Evolutionary conservation across 192 early-diverging fungal species (phyloP), one percentile per base, ranked within the genome.

Genomic region (Podila epicladia): DNA sequence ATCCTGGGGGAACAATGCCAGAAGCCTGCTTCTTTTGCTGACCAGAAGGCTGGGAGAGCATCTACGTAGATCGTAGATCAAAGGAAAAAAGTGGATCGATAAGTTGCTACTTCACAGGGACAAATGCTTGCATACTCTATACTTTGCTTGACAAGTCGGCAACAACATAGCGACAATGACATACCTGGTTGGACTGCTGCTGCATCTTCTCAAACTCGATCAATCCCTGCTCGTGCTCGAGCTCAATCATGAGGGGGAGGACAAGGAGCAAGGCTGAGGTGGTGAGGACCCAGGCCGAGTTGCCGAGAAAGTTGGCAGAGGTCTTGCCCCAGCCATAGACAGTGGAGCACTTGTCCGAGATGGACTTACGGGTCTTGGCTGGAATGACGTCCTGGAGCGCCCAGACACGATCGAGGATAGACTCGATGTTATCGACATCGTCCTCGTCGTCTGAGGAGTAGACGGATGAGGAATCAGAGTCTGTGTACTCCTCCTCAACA

Each of bases 381-480:
- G 95, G 95, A 69, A 98, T 87, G 65, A 98, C 93, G 70, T 98
- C 97, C 73, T 89, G 92, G 37, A 98, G 85, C 9, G 97, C 97
- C 29, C 79, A 67, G 57, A 98, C 65, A 45, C 97, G 91, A 51
- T 96, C 95, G 41, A 94, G 82, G 37, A 97, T 67, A 26, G 93
- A 91, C 75, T 98, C 95, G 28, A 95, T 92, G 28, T 90, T 84
- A 32, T 90, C 83, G 38, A 77, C 75, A 31, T 77, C 75, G 63
- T 70, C 75, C n/a, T 77, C 75, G 20, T 93, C 90, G 58, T 93
- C 90, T 20, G 89, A 87, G n/a, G 91, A 91, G 62, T 87, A 87
- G 57, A 88, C 87, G 12, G 78, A 77, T 61, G 87, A 87, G 51
- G 87, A 85, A 70, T 93, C 90, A 62, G 84, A 86, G 57, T 86